A percentile compares a stretch with the other conserved stretches of the same genome.
These are phyloP conservation scores for Suillus brevipes DNA, from an alignment of 768 basidiomycete genomes.

Conservation along the genomic window DNA sequence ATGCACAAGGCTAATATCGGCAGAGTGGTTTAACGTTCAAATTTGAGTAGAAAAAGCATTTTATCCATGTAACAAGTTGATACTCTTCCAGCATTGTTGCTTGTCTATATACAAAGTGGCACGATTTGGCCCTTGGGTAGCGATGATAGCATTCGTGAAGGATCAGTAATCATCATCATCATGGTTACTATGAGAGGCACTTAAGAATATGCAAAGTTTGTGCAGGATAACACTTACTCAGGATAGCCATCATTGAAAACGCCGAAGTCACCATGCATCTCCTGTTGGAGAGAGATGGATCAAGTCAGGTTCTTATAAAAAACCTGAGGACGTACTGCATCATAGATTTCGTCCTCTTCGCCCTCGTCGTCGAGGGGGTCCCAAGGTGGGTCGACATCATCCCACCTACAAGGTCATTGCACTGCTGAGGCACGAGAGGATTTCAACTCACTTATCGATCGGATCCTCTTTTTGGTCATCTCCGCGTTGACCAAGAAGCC, in stretches of 20 bases:
- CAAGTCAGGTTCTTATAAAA: background rate
- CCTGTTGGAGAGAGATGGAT: background rate
- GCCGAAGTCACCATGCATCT: background rate
- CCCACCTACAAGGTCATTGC: slow-evolving; percentile 20
- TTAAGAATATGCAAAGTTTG: background rate
- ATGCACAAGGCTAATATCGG: background rate
- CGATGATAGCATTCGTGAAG: background rate
- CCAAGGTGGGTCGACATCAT: slow-evolving; percentile 20
- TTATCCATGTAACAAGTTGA: background rate
- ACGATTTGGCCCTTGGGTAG: background rate
- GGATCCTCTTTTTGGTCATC: slow-evolving; percentile 3
- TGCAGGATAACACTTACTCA: background rate
- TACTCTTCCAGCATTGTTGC: background rate
- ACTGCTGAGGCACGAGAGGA: too few species aligned
- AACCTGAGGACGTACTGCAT: background rate
- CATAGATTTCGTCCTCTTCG: slow-evolving; percentile 19
- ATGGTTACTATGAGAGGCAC: background rate
- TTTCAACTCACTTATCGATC: background rate
- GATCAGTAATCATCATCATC: background rate
- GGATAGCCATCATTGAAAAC: slow-evolving; percentile 6
- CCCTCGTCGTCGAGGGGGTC: slow-evolving; percentile 28
- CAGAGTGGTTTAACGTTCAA: background rate
- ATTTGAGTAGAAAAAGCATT: background rate
- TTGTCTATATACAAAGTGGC: background rate
- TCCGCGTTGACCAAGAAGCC: slow-evolving; percentile 10